These are phyloP conservation scores for Microcos paniculata DNA, from an alignment of 345 rosid genomes.

Conservation along the genomic window DNA sequence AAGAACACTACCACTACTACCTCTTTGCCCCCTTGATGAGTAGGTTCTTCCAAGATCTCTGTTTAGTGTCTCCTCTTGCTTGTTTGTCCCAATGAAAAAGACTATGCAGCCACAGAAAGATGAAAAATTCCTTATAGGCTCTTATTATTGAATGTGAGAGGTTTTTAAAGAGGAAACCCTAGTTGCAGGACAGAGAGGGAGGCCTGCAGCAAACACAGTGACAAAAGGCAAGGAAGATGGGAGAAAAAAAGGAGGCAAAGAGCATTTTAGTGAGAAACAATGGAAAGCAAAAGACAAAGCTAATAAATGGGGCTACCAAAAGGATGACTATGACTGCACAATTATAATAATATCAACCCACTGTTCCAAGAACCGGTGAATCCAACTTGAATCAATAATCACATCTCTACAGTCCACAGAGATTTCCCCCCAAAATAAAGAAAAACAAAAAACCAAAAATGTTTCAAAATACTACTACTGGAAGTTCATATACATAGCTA, in stretches of 20 bases:
- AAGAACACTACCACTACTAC: background rate
- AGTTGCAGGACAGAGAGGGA: slow-evolving; percentile 8
- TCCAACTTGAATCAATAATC: background rate
- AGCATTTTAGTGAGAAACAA: slow-evolving; percentile 10
- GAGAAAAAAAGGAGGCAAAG: slow-evolving; percentile 21
- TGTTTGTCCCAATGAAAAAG: slow-evolving; percentile 10
- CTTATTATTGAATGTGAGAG: background rate
- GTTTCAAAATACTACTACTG: no score
- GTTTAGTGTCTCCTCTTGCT: slow-evolving; percentile 5
- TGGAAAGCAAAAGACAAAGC: slow-evolving; percentile 4
- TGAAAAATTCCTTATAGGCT: background rate
- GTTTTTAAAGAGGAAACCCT: slow-evolving; percentile 16
- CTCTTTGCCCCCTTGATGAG: background rate
- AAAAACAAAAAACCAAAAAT: no score
- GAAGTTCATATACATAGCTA: no score
- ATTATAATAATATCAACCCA: slow-evolving; percentile 10
- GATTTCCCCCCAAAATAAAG: background rate
- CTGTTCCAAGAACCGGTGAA: background rate
- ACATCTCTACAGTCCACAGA: background rate
- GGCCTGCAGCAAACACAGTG: slow-evolving; percentile 20
- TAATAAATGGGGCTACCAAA: slow-evolving; percentile 15
- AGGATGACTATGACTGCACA: slow-evolving; percentile 15
- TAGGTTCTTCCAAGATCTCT: slow-evolving; percentile 15
- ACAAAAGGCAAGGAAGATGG: slow-evolving; percentile 11
- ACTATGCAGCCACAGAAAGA: slow-evolving; percentile 19